Evolutionary conservation across 1,139 yeast species (phyloP), one percentile per base, ranked within the genome.

Genomic region (Pichia sp.): DNA sequence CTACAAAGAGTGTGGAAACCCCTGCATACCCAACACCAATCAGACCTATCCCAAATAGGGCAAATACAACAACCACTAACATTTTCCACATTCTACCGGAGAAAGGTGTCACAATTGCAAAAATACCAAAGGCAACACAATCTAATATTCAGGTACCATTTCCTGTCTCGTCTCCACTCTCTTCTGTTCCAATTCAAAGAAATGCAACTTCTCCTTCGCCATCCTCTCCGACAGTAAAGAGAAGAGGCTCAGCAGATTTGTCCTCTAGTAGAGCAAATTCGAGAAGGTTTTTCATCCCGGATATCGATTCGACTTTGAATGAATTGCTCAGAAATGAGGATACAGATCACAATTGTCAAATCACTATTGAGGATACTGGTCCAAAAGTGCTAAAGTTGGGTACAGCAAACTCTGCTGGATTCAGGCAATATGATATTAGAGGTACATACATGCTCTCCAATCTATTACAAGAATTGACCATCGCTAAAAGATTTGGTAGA

Each of bases 371-470:
- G 52, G 96, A 87, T 56, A 72, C 77, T 3, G 96, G 96, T 0
- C 96, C 96, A n/a, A 87, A 87, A 54, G 93, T 83, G 13, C 64
- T 86, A 45, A 70, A 77, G 46, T 66, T 87, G 28, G 95, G 95
- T 6, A 85, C 96, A 0, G 85, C 78, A 32, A 83, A 83, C 55
- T 84, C 95, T 3, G 74, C 79, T 48, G 96, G 96, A 2, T 83
- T 62, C 58, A 77, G 74, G 30, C 79, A 76, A 49, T 69, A 74
- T 31, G 85, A 80, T 38, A 69, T 88, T 36, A 66, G 95, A 45
- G 97, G 97, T 12, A 87, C 96, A 1, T 88, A 88, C 55, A 84
- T 84, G 91, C 66, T 88, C 36, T 82, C 94, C 1, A 88, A 88
- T 57, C 62, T 88, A 36, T 67, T 88, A 40, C 96, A 88, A 61